Conservation (phyloP, 306 rosid species). For the Acacia confusa region DNA sequence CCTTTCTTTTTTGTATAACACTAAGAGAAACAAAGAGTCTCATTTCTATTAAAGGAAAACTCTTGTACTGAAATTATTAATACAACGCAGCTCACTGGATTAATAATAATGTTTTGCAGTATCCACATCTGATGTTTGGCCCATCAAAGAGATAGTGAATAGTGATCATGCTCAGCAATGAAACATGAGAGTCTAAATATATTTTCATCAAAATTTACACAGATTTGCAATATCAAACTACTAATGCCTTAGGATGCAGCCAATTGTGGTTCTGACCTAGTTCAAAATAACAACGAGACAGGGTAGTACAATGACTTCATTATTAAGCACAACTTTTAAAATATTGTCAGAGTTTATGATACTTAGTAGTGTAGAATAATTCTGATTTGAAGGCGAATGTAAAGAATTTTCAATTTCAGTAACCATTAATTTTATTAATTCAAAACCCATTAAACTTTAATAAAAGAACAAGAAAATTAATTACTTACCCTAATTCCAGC, state of each 20-base stretch:
- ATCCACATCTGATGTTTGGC: too few relatives aligned
- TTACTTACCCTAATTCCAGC: conserved; percentile 84
- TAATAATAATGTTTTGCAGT: too few relatives aligned
- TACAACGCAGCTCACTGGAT: too few relatives aligned
- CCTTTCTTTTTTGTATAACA: too few relatives aligned
- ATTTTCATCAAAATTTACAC: background rate
- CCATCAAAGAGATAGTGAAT: too few relatives aligned
- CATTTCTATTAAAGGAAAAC: too few relatives aligned
- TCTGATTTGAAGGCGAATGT: background rate
- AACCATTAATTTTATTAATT: background rate
- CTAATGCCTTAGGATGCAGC: background rate
- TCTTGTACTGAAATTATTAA: too few relatives aligned
- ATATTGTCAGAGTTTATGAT: background rate
- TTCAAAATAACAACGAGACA: background rate
- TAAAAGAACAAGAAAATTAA: conserved; percentile 11
- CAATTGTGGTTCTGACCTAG: background rate
- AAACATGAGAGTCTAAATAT: too few relatives aligned
- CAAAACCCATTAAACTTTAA: background rate
- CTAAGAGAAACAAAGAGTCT: too few relatives aligned
- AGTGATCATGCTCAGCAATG: too few relatives aligned
- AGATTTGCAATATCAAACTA: background rate
- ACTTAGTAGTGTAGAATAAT: background rate
- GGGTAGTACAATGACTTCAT: background rate
- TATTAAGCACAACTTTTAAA: background rate
- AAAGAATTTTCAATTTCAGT: background rate